Conservation (phyloP, 2,329 filamentous ascomycete species). For the Hypocreales sp. region DNA sequence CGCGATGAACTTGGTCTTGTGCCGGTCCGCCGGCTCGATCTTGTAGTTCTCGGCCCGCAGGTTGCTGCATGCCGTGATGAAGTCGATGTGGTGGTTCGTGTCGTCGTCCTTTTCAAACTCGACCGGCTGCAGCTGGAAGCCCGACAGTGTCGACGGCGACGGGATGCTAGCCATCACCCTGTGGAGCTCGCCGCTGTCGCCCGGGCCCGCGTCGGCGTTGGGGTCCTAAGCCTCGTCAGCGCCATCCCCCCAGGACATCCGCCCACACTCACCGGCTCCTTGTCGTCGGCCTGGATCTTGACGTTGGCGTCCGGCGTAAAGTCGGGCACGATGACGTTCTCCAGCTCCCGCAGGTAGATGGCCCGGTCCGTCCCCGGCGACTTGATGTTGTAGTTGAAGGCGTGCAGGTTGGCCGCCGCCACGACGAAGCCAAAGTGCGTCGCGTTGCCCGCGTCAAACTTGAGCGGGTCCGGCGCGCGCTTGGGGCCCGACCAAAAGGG, state of each 20-base stretch:
- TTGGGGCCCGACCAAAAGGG: constrained; percentile 98
- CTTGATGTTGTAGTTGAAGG: constrained; percentile 96
- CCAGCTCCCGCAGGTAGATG: constrained; percentile 65
- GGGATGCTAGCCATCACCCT: constrained; percentile 61
- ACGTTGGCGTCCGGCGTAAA: constrained; percentile 81
- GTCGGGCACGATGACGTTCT: constrained; percentile 90
- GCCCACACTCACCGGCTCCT: constrained; percentile 49
- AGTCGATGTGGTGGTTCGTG: constrained; percentile 95
- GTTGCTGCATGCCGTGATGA: constrained; percentile 95
- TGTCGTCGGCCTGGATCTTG: constrained; percentile 94
- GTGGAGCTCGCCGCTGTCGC: constrained; percentile 64
- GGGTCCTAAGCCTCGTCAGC: constrained; percentile 43
- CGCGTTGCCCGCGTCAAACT: constrained; percentile 71
- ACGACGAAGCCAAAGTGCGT: constrained; percentile 83
- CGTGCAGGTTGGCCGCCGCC: constrained; percentile 80
- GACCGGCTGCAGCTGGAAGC: constrained; percentile 79
- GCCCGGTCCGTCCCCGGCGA: constrained; percentile 52
- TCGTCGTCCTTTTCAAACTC: constrained; percentile 99
- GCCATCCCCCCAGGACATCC: not conserved
- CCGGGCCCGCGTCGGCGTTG: constrained; percentile 48
- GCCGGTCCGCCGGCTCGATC: constrained; percentile 78
- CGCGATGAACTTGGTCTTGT: constrained; percentile 99
- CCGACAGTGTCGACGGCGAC: constrained; percentile 62
- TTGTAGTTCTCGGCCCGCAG: constrained; percentile 96
- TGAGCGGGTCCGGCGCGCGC: constrained; percentile 81